Percentiles rank a stretch among this genome's conserved stretches.
These are phyloP conservation scores for Acorus calamus DNA, from an alignment of 106 monocot species.

Conservation along the genomic window DNA sequence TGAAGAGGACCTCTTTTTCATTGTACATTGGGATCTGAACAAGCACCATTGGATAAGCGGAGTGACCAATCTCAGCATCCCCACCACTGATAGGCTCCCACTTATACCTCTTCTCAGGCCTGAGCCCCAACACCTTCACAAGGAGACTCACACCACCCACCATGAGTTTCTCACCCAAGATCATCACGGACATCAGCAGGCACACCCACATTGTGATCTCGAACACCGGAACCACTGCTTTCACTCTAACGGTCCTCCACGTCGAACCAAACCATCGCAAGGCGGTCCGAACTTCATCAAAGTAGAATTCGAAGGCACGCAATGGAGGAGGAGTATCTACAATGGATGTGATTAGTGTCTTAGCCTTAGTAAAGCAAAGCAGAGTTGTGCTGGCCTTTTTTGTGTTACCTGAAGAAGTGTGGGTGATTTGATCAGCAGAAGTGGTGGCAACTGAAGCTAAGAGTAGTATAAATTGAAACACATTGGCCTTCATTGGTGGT, in stretches of 20 bases:
- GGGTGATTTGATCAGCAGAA: too few relatives aligned
- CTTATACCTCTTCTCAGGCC: slow-evolving; percentile 2
- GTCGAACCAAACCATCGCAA: background rate
- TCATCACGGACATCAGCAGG: slow-evolving; percentile 4
- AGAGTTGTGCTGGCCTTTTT: too few relatives aligned
- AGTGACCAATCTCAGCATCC: slow-evolving; percentile 5
- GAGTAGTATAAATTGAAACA: too few relatives aligned
- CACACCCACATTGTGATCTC: background rate
- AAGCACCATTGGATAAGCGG: slow-evolving; percentile 8
- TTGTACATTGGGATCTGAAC: slow-evolving; percentile 2
- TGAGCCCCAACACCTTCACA: slow-evolving; percentile 8
- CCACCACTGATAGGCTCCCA: background rate
- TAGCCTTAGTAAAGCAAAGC: too few relatives aligned
- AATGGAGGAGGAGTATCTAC: too few relatives aligned
- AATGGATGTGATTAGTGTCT: too few relatives aligned
- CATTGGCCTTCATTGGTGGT: too few relatives aligned
- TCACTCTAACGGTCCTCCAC: background rate
- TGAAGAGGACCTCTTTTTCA: slow-evolving; percentile 1
- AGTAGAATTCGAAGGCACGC: too few relatives aligned
- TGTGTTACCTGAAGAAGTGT: too few relatives aligned
- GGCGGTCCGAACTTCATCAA: too few relatives aligned
- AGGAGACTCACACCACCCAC: slow-evolving; percentile 1
- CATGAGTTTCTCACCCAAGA: slow-evolving; percentile 11
- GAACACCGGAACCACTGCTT: background rate
- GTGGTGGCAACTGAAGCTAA: too few relatives aligned